phyloP scores from a whole-genome alignment of 2,329 filamentous ascomycete genomes.

The Xylariomycetidae sp. region DNA sequence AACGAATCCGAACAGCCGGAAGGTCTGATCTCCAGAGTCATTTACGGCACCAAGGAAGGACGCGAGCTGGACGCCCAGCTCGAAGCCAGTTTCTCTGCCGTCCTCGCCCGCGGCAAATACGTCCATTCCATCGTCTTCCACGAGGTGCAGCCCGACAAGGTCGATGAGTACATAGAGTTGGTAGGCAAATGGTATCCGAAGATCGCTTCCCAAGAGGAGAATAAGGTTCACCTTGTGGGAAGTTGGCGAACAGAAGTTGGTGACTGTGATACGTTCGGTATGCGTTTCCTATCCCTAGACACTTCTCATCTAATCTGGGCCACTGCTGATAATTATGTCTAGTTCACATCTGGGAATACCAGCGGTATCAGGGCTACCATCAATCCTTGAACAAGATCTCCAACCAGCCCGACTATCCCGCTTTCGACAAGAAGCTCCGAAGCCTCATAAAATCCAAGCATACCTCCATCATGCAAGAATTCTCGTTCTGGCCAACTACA shows the following conservation, averaged over 20 bases:
- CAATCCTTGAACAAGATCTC: conserved; percentile 83
- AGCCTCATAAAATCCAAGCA: conserved; percentile 79
- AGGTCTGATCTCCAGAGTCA: conserved; percentile 75
- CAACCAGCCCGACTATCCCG: conserved; percentile 74
- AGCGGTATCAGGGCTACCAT: conserved; percentile 94
- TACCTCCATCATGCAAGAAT: conserved; percentile 96
- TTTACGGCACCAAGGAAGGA: conserved; percentile 95
- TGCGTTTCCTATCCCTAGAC: conserved; percentile 3
- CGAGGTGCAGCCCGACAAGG: conserved; percentile 89
- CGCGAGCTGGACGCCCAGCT: conserved; percentile 93
- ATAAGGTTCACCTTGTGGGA: conserved; percentile 92
- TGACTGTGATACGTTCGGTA: conserved; percentile 83
- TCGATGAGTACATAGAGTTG: conserved; percentile 88
- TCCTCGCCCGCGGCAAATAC: conserved; percentile 93
- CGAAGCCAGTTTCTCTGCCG: conserved; percentile 91
- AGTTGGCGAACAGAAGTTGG: conserved; percentile 98
- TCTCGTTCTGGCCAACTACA: conserved; percentile 98
- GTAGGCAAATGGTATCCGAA: conserved; percentile 89
- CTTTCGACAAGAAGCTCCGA: conserved; percentile 81
- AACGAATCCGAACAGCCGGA: conserved; percentile 60
- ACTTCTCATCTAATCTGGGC: not conserved
- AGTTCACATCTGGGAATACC: conserved; percentile 99
- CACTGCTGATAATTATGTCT: conserved; percentile 11
- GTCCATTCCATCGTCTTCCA: conserved; percentile 98
- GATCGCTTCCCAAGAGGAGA: conserved; percentile 78